A percentile compares a stretch with the other conserved stretches of the same genome.
phyloP scores from a whole-genome alignment of 179 eudicot genomes.

The Pouteria campechiana region DNA sequence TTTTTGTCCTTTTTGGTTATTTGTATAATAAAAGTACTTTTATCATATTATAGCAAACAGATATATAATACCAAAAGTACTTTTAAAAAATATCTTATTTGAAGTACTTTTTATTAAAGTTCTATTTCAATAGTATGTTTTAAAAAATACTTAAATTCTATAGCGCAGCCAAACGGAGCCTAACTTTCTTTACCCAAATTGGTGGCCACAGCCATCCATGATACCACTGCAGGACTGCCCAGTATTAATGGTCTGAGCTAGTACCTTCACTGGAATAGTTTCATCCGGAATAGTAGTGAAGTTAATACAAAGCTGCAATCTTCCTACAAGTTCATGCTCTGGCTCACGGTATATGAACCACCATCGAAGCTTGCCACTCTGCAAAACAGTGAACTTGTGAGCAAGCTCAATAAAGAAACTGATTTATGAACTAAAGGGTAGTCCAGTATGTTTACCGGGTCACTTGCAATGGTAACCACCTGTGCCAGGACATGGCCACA shows the following conservation, averaged over 20 bases:
- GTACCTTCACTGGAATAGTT: slow-evolving; percentile 56
- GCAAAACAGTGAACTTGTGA: slow-evolving; percentile 6
- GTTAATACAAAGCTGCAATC: slow-evolving; percentile 51
- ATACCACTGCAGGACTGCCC: not conserved
- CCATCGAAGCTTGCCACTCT: slow-evolving; percentile 69
- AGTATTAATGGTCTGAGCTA: not conserved
- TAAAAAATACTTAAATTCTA: not conserved
- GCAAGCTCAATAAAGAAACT: not conserved
- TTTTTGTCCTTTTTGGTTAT: too few relatives aligned
- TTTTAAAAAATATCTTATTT: too few relatives aligned
- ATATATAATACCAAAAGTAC: too few relatives aligned
- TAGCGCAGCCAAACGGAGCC: too few relatives aligned
- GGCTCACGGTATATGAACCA: slow-evolving; percentile 68
- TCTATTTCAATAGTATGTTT: not conserved
- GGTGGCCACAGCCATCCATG: not conserved
- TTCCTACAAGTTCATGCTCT: slow-evolving; percentile 76
- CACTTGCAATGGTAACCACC: not conserved
- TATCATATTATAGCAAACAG: too few relatives aligned
- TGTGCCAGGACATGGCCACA: slow-evolving; percentile 45
- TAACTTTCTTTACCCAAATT: too few relatives aligned
- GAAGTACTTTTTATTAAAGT: too few relatives aligned
- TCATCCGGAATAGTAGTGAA: slow-evolving; percentile 51
- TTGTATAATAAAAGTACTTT: too few relatives aligned
- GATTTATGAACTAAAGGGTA: not conserved
- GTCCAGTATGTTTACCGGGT: not conserved